Evolutionary conservation across 1,284 basidiomycete species (phyloP), one percentile per base, ranked within the genome.

Genomic region (Pterula multifida): DNA sequence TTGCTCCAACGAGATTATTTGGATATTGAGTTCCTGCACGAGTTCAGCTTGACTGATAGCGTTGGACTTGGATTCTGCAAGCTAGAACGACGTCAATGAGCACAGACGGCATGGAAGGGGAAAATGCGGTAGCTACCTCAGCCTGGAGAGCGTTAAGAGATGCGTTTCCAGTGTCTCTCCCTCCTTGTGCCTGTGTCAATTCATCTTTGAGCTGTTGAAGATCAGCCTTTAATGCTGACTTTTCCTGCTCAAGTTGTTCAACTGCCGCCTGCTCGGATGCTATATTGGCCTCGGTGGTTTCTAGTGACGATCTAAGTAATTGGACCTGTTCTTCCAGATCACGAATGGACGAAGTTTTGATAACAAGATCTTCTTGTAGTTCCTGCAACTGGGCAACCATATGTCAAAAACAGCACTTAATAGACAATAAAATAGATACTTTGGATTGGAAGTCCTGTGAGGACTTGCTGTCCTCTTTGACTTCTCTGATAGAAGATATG

Each of bases 401-500:
- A 50, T 49, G 54, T 36, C 52, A 39, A 51, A 59, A 32, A 58
- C n/a, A n/a, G n/a, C n/a, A n/a, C n/a, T n/a, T n/a, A 50, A 50
- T 39, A 44, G n/a, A 47, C 21, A 48, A 52, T 28, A 54, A 53
- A 57, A 3, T 21, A 45, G 65, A 47, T 58, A 78, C 85, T 74
- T 85, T 79, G 50, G 60, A 65, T 60, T 82, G 78, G 21, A 86
- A 56, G 49, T 78, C 80, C 50, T 74, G 71, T 22, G 77, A 55
- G 15, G 63, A 70, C 56, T 75, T 75, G n/a, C 61, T 67, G 55
- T 80, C 79, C 55, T 79, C 81, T 55, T 73, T 76, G 11, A 81
- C 68, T 57, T 85, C 85, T 53, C 69, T 75, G 52, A 87, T 78
- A 2, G 85, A 84, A 12, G 81, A 74, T 47, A 87, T 78, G 2